phyloP scores from a whole-genome alignment of 2,329 filamentous ascomycete species.

The Elsinoe batatas region DNA sequence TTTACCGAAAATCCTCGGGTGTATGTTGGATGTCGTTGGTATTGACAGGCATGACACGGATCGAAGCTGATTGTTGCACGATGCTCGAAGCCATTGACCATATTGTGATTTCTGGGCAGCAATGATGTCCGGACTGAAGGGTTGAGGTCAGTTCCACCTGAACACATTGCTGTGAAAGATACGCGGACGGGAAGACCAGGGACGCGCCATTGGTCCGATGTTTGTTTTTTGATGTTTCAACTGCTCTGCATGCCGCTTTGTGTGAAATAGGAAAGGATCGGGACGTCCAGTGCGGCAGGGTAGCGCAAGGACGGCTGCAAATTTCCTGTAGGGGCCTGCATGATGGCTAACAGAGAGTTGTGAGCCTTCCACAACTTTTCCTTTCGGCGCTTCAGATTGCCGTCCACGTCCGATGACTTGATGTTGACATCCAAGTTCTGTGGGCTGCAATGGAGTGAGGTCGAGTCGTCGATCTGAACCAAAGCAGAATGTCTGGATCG shows the following conservation, averaged over 20 bases:
- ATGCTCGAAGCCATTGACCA: slow-evolving; percentile 27
- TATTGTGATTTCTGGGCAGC: slow-evolving; percentile 16
- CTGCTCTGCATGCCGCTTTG: background rate
- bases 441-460: background rate
- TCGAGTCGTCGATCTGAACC: background rate
- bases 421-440: slow-evolving; percentile 4
- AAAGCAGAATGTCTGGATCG: slow-evolving; percentile 1
- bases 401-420: background rate
- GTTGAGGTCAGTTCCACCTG: background rate
- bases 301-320: background rate
- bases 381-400: background rate
- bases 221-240: background rate
- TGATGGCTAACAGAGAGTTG: background rate
- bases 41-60: background rate
- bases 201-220: background rate
- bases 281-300: background rate
- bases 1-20: slow-evolving; percentile 34
- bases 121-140: background rate
- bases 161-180: background rate
- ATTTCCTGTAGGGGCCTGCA: no score
- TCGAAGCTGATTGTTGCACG: slow-evolving; percentile 13
- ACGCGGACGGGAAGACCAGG: background rate
- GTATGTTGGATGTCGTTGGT: slow-evolving; percentile 25
- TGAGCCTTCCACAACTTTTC: background rate
- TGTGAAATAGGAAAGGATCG: background rate